A percentile compares a stretch with the other conserved stretches of the same genome.
Conservation (phyloP, 148 eudicot species). For the Persicaria tinctoria region DNA sequence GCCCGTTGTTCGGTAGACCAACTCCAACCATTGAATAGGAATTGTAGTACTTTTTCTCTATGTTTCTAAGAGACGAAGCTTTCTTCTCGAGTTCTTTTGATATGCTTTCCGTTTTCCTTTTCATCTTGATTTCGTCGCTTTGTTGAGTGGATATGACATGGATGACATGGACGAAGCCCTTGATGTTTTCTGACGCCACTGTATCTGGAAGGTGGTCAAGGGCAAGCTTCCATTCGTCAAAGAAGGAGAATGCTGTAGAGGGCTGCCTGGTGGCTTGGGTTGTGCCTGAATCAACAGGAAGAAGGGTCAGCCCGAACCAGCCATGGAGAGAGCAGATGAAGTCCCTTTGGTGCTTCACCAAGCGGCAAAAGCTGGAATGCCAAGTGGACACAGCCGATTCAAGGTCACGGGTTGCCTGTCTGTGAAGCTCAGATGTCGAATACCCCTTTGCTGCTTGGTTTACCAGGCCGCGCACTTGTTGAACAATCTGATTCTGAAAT, state of each 20-base stretch:
- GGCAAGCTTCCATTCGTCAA: conserved; percentile 89
- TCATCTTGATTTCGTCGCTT: conserved; percentile 69
- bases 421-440: conserved; percentile 79
- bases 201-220: conserved; percentile 86
- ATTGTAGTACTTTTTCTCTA: conserved; percentile 77
- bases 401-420: conserved; percentile 93
- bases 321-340: conserved; percentile 71
- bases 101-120: conserved; percentile 55
- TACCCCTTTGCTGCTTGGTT: conserved; percentile 46
- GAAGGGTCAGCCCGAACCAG: conserved; percentile 74
- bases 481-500: conserved; percentile 78
- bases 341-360: conserved; percentile 70
- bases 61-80: conserved; percentile 62
- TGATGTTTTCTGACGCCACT: conserved; percentile 91
- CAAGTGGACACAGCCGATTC: conserved; percentile 86
- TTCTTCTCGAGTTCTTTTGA: conserved; percentile 89
- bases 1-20: conserved; percentile 60
- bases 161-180: conserved; percentile 77
- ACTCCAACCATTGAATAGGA: conserved; percentile 85
- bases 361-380: conserved; percentile 94
- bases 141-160: conserved; percentile 69
- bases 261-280: conserved; percentile 23
- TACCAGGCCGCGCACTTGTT: conserved; percentile 86
- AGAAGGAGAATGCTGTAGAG: conserved; percentile 47
- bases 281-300: conserved; percentile 45